Evolutionary conservation across 495 filamentous ascomycete genomes (phyloP).

Genomic region (Xylaria acuta): DNA sequence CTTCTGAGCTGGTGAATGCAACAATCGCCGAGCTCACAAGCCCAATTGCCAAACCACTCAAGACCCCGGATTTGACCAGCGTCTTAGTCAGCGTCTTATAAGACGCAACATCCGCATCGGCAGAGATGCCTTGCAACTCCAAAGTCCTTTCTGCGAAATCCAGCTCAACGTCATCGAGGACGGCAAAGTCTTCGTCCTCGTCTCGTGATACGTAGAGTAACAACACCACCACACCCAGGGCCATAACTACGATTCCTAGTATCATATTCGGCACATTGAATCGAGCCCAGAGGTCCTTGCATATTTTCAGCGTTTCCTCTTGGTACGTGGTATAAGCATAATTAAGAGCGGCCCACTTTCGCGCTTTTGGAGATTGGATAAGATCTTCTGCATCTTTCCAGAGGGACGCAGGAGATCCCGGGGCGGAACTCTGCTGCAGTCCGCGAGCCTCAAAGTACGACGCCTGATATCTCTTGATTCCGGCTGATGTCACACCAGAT

Average conservation of each 20-base stretch:
- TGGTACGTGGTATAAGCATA: constrained; percentile 75
- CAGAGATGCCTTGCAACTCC: constrained; percentile 43
- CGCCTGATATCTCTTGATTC: constrained; percentile 86
- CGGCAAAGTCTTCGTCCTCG: constrained; percentile 52
- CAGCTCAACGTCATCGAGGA: constrained; percentile 51
- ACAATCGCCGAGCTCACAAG: constrained; percentile 32
- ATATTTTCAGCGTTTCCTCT: constrained; percentile 76
- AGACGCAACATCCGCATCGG: constrained; percentile 36
- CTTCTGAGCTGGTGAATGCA: constrained; percentile 39
- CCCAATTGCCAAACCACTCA: constrained; percentile 40
- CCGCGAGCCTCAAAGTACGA: constrained; percentile 64
- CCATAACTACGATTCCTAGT: constrained; percentile 74
- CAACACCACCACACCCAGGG: constrained; percentile 68
- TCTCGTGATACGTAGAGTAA: constrained; percentile 69
- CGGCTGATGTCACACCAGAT: constrained; percentile 77
- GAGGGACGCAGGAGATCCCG: constrained; percentile 61
- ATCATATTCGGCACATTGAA: constrained; percentile 89
- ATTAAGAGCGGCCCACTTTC: constrained; percentile 53
- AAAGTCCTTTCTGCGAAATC: constrained; percentile 52
- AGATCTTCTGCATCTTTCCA: constrained; percentile 58
- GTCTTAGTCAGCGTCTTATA: constrained; percentile 44
- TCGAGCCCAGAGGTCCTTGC: constrained; percentile 84
- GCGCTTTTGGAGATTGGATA: constrained; percentile 39
- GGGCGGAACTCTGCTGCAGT: constrained; percentile 62
- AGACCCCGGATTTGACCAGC: constrained; percentile 43